Conservation (phyloP, 164 flowering plant genomes). For the Magnolia kwangsiensis region DNA sequence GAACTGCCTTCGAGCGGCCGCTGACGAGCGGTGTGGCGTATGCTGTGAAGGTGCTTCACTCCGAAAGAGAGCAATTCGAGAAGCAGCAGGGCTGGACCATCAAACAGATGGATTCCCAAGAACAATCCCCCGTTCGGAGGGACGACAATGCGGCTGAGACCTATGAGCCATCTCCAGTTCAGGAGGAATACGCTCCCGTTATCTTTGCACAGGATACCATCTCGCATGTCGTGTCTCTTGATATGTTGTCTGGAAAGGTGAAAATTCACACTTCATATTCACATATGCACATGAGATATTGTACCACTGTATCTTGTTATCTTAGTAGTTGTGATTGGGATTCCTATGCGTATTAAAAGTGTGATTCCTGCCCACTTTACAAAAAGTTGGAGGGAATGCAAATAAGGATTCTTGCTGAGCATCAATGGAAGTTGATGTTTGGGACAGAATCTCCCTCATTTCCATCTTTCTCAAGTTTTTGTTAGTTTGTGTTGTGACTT, state of each 20-base stretch:
- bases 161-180: conserved; percentile 64
- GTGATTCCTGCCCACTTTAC: too few relatives aligned
- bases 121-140: conserved; percentile 62
- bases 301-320: too few relatives aligned
- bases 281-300: too few relatives aligned
- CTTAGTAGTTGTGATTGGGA: too few relatives aligned
- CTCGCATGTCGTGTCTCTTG: conserved; percentile 87
- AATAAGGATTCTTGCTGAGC: too few relatives aligned
- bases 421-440: too few relatives aligned
- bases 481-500: too few relatives aligned
- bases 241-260: conserved; percentile 90
- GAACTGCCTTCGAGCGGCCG: conserved; percentile 97
- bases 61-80: conserved; percentile 71
- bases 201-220: conserved; percentile 94
- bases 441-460: too few relatives aligned
- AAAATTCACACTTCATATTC: conserved; percentile 11
- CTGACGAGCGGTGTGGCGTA: conserved; percentile 96
- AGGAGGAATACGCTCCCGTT: conserved; percentile 97
- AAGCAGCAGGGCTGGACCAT: conserved; percentile 47
- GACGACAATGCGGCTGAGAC: conserved; percentile 43
- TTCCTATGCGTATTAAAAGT: too few relatives aligned
- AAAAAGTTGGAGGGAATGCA: too few relatives aligned
- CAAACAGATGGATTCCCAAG: conserved; percentile 69
- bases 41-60: conserved; percentile 86
- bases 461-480: too few relatives aligned